Evolutionary conservation across 2,329 filamentous ascomycete species (phyloP), one percentile per base, ranked within the genome.

Genomic region (Colletotrichum cordylinicola): DNA sequence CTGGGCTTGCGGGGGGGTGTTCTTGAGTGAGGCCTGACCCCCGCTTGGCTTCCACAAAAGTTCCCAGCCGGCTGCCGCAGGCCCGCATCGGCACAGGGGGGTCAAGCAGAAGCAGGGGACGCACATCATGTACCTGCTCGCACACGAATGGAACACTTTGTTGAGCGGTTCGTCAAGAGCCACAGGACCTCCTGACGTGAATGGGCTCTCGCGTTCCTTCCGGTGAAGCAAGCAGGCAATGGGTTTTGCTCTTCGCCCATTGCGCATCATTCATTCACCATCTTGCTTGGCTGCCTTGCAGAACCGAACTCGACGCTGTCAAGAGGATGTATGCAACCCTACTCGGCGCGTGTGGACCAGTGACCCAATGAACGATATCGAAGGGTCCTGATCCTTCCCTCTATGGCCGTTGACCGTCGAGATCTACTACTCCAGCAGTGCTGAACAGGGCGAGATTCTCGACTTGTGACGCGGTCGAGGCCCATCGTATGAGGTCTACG

Each of bases 1-100:
- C n/a, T 55, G 43, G 60, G 62, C 21, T 64, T 61, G 61, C 72
- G 73, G 69, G 73, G 72, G 64, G 55, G 52, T 65, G 64, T 48
- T 55, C 72, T 75, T 69, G 39, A 71, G 55, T 39, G 72, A 55
- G 72, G 64, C 62, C 62, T 61, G 52, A 71, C 70, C 73, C 73
- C 64, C 69, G 73, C 73, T 73, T 75, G 70, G 56, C 69, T 75
- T 73, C 73, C 73, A 73, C 73, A 75, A 75, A 75, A 75, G 73
- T 75, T 75, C 73, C 73, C 73, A 75, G 62, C 62, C 72, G 68
- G 68, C 72, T 75, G 73, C 70, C 73, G 73, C 69, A 75, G 73
- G 64, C 73, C 73, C 69, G 73, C 73, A 75, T 75, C 73, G 73
- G 73, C 73, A 75, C 73, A 75, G 69, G 69, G 73, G 69, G 37